A percentile compares a stretch with the other conserved stretches of the same genome.
Conservation (phyloP, 1,284 basidiomycete species). For the Tilletiopsis washingtonensis region DNA sequence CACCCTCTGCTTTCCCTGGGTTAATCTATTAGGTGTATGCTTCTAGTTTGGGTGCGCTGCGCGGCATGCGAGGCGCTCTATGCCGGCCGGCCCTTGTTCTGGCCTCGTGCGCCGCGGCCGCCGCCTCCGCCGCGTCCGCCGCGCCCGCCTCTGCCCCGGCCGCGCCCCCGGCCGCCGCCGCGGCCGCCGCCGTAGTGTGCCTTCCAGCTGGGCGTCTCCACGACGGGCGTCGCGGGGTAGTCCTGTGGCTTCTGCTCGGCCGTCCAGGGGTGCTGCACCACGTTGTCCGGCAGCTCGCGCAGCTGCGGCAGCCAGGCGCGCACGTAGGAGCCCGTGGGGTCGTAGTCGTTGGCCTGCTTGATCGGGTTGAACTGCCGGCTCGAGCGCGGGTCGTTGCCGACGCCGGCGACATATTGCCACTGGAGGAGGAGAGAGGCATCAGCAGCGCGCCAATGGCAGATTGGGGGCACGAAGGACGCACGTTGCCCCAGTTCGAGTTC, state of each 20-base stretch:
- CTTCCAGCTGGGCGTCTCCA: constrained; percentile 32
- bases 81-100: constrained; percentile 13
- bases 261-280: constrained; percentile 33
- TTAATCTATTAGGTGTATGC: too few species aligned
- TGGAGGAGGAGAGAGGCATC: not conserved
- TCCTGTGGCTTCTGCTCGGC: constrained; percentile 2
- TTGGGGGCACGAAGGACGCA: too few species aligned
- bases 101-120: constrained; percentile 48
- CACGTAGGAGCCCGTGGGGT: constrained; percentile 21
- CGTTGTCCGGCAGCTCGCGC: constrained; percentile 1
- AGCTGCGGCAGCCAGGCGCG: constrained; percentile 26
- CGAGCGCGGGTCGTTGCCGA: constrained; percentile 36
- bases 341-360: constrained; percentile 35
- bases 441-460: not conserved
- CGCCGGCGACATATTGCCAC: constrained; percentile 40
- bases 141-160: constrained; percentile 20
- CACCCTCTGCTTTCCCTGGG: too few species aligned
- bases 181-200: constrained; percentile 21
- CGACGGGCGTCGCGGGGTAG: constrained; percentile 24
- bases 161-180: constrained; percentile 7
- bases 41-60: too few species aligned
- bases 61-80: too few species aligned
- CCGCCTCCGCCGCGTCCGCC: constrained; percentile 50
- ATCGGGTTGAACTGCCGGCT: constrained; percentile 36
- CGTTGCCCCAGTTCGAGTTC: constrained; percentile 27